Evolutionary conservation across 257 asterid species (phyloP), one percentile per base, ranked within the genome.

Genomic region (Salvia rosmarinus): DNA sequence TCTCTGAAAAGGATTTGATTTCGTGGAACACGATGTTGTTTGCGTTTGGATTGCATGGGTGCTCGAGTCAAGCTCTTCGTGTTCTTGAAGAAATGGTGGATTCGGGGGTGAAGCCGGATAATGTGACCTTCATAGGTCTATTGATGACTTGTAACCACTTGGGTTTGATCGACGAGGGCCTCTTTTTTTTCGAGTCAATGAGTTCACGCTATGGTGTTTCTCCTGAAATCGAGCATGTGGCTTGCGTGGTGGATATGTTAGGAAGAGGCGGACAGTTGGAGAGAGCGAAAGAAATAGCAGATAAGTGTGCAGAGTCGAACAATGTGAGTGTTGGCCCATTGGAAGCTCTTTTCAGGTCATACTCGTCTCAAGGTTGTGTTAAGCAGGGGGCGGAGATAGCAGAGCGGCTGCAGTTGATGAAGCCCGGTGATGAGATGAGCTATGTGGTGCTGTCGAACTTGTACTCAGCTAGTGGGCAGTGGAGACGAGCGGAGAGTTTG

Each of bases 61-160:
- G 52, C 9, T 80, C 81, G 0, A 72, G 39, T 60, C 75, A 77
- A 73, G 96, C 87, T 40, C 52, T 88, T 52, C 19, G 50, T 35
- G 72, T 86, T 83, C 78, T 80, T 23, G 85, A 82, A 35, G 77
- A 72, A 66, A 85, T 88, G 88, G 23, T 63, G 20, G 82, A 82
- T 66, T 81, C 85, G 12, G 73, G 83, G 4, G n/a, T 79, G 20
- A 79, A 81, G 79, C 97, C 97, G 0, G 96, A 90, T 74, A 85
- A 83, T 68, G 93, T 86, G 43, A 88, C 96, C 39, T 90, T 90
- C 82, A 78, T 88, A 42, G 96, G 96, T 30, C 77, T 90, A 30
- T 69, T 90, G 73, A 85, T 90, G 93, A 85, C 90, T 30, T 90
- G 97, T 57, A 90, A 88, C 77, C 97, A 88, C 78, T 80, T 82